Percentiles rank a stretch among this genome's conserved stretches.
Evolutionary conservation across 75 land plant genomes (phyloP).

Genomic region (Sequoiadendron giganteum): DNA sequence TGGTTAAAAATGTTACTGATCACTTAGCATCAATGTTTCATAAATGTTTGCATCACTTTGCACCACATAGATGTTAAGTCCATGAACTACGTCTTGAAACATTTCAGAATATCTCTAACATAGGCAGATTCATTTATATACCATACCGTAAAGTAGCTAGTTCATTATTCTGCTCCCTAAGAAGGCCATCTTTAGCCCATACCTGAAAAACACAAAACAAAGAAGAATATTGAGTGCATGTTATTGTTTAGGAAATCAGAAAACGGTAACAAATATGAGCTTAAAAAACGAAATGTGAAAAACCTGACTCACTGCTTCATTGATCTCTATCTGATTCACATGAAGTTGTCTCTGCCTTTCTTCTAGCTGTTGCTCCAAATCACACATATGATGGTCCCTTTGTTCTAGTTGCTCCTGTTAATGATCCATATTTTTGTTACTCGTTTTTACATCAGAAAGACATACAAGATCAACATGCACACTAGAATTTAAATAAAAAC

Average conservation of each 20-base stretch:
- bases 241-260: background rate
- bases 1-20: background rate
- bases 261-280: background rate
- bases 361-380: conserved; percentile 74
- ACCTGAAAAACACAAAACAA: conserved; percentile 45
- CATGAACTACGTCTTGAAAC: background rate
- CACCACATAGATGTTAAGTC: background rate
- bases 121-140: background rate
- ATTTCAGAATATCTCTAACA: conserved; percentile 1
- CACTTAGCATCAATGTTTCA: background rate
- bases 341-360: conserved; percentile 80
- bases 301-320: conserved; percentile 68
- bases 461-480: background rate
- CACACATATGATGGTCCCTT: conserved; percentile 63
- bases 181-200: conserved; percentile 94
- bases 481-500: background rate
- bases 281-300: background rate
- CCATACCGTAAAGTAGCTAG: conserved; percentile 72
- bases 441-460: background rate
- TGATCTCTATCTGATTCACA: conserved; percentile 64
- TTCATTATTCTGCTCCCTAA: conserved; percentile 85
- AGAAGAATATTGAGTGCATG: background rate
- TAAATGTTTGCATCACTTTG: background rate
- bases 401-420: conserved; percentile 80
- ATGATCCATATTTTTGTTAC: background rate